Evolutionary conservation across 2,329 filamentous ascomycete species (phyloP), one percentile per base, ranked within the genome.

Genomic region (Thyridium curvatum): DNA sequence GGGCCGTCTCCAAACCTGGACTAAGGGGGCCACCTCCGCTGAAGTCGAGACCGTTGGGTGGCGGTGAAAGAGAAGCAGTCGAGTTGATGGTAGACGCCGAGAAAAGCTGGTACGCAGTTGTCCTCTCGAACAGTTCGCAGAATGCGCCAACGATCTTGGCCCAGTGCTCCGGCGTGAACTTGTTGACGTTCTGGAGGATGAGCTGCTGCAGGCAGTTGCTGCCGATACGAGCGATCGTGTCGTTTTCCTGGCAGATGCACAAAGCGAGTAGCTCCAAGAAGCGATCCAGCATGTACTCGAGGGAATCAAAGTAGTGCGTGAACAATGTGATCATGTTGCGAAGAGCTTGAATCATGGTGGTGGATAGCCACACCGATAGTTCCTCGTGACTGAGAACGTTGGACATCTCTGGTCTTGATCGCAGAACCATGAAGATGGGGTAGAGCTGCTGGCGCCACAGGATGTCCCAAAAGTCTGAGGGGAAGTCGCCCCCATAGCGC

Each of bases 281-380:
- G n/a, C 93, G 77, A 60, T 96, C 89, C 14, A 99, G 76, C 93
- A 99, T 98, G 58, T 95, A 94, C 64, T 97, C 89, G 9, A 99
- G 69, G 0, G 89, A 82, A 42, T 94, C 87, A 48, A 98, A 99
- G 63, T 97, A 98, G 62, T 99, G 94, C 0, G 94, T 98, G 61
- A 98, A 98, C 17, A 99, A 77, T 1, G 88, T 91, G 52, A 99
- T 97, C 86, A 98, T 95, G 64, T 97, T 96, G 42, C 93, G 83
- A 40, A 99, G 69, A 2, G 93, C 93, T 60, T 99, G 93, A 31
- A 99, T 98, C 87, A 99, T 96, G 8, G 93, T 99, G 0, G 93
- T 98, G 1, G 93, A 97, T 17, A 99, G 73, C 93, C 93, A 99
- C 3, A 99, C 93, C 0, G 93, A 97, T 15, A 97, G 73, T 56